Base-by-base conservation (phyloP, 2,329 filamentous ascomycete genomes). In the Ceratocystis cubensis region DNA sequence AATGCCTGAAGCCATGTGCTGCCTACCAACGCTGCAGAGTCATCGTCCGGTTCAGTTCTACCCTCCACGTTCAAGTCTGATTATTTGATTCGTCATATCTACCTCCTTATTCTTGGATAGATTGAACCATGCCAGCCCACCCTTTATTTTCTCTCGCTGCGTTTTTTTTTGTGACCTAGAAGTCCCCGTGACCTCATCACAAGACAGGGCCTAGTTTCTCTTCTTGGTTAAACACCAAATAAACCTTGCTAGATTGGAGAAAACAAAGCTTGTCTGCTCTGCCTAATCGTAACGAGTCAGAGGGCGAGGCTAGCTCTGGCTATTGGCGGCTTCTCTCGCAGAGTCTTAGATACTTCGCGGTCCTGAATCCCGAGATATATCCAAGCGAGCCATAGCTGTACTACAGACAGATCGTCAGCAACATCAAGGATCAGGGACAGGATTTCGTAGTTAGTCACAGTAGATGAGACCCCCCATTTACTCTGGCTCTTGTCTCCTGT, bases 321-420 rank as follows among this genome's bases (percentile, higher is more conserved):
- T 4, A 41, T 41, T 13, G 37, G 37, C 37, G 37, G 37, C 37
- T 41, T 41, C 37, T 41, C 13, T 41, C 3, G 4, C 37, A 41
- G 4, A 41, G 10, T 13, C 10, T 41, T 41, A 4, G 17, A 59
- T 37, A 37, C 33, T 30, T 59, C 28, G 56, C 25, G 33, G 56
- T 20, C 56, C n/a, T 59, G 28, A 30, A 59, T 37, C 56, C 56
- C 56, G 56, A 59, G 30, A 59, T 59, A 59, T 33, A 59, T 59
- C 56, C 56, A 59, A 59, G 56, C 8, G 5, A 20, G 30, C 37
- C 13, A 41, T 41, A 41, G 37, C 37, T 15, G 10, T 48, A 46
- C 61, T 25, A 20, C 61, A 25, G 63, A 53, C 37, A 15, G 25
- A 59, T 37, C n/a, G 30, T 59, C 56, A n/a, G n/a, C 56, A 30